Evolutionary conservation across 441 rosid genomes (phyloP), one percentile per base, ranked within the genome.

Genomic region (Adansonia grandidieri): DNA sequence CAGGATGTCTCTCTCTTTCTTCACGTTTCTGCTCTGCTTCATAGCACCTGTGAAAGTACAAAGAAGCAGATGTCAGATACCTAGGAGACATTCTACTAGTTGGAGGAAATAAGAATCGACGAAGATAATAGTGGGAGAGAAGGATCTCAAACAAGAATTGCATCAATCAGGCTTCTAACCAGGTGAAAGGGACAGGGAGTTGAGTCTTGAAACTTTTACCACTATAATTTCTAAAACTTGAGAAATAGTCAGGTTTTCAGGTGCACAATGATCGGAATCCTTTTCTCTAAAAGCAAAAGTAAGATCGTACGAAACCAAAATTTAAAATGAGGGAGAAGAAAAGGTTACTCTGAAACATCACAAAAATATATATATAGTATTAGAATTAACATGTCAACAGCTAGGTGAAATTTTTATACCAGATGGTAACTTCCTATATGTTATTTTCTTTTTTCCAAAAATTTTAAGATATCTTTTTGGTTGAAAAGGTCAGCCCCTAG

Each of bases 1-100:
- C 76, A 56, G 99, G 98, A 87, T 97, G 99, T 62, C 91, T 90
- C 78, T 97, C 99, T 82, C 97, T 87, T 72, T 97, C 98, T 82
- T 97, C 99, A 37, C 94, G 93, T 75, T 89, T 91, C 85, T 91
- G 96, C 82, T 97, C 99, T 58, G 81, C 81, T 84, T 95, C 97
- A 75, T 92, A 89, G 78, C 99, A 97, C 88, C 99, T 97, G 78
- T 81, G 74, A 75, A 72, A 76, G 13, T 24, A 73, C 28, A 73
- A 68, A 8, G 80, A 51, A 72, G 70, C 57, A 77, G 71, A 50
- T 57, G 74, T 66, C 71, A 82, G 68, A 83, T 19, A 19, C 20
- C 22, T 68, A 15, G 37, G 47, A 80, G 24, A 37, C 68, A 28
- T 11, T 40, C 65, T 73, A 64, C 50, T 10, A 40, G 65, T 73